Base-by-base conservation (phyloP, 352 stramenopile species). In the Phytophthora crassamura region DNA sequence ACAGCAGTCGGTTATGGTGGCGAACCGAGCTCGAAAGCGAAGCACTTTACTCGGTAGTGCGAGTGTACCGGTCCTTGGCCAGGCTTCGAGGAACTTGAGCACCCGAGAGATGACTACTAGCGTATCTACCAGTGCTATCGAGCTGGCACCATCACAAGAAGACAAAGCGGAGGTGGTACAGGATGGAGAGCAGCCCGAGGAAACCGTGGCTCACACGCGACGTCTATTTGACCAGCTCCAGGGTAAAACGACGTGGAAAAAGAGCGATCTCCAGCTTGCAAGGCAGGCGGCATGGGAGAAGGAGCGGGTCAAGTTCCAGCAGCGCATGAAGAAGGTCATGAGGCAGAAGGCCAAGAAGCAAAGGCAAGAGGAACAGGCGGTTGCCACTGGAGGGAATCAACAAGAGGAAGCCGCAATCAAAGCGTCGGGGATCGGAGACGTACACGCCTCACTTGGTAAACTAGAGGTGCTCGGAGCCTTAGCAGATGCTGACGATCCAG, bases 211-310 rank as follows among this genome's bases (percentile, higher is more conserved):
- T 20, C 70, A 85, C 5, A 71, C 80, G 0, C 52, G 64, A 15
- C 75, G 78, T 1, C 46, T 94, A n/a, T 91, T 94, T 38, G 68
- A 80, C 18, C 86, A 94, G 56, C 66, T 94, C 2, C 72, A 86
- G 8, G 86, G 86, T 1, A 74, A 89, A 33, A 62, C 59, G 4
- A 93, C 82, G 15, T 94, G 84, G 84, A 90, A 88, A 41, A 86
- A 90, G 59, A 91, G 80, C 28, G 84, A 90, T 41, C 67, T 91
- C 7, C 86, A 92, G 48, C 15, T 86, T 7, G 86, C 86, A 11
- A 78, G 84, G 10, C 77, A 91, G 38, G 63, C 53, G 8, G 86
- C 84, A 11, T 93, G 84, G 86, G 75, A 86, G 18, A 77, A 75
- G 30, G 84, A 93, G 58, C 73, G 80, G 3, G 51, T 66, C 0